Evolutionary conservation across 257 asterid genomes (phyloP).

Genomic region (Rhazya stricta): DNA sequence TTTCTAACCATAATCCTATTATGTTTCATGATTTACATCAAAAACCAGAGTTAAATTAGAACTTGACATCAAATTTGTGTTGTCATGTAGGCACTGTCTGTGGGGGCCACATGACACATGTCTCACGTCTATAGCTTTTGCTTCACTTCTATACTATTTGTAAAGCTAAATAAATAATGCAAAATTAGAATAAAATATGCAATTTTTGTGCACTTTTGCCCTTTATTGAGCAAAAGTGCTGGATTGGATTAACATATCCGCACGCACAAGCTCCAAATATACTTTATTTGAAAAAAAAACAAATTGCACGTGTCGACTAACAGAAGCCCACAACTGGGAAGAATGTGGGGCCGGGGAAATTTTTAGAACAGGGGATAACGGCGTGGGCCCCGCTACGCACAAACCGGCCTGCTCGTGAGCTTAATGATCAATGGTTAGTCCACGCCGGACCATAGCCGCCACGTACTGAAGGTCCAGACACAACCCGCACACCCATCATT

Average conservation of each 20-base stretch:
- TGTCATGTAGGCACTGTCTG: constrained; percentile 23
- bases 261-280: constrained; percentile 39
- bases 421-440: constrained; percentile 33
- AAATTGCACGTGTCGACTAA: constrained; percentile 26
- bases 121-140: constrained; percentile 26
- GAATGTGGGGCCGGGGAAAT: background rate
- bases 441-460: constrained; percentile 44
- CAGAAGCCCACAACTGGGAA: background rate
- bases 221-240: constrained; percentile 33
- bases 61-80: background rate
- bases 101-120: constrained; percentile 21
- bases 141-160: constrained; percentile 29
- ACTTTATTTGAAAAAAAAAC: background rate
- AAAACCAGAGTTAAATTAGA: background rate
- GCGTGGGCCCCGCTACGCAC: constrained; percentile 19
- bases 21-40: constrained; percentile 24
- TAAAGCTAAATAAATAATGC: background rate
- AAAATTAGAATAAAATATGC: background rate
- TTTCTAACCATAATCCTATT: constrained; percentile 9
- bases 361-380: background rate
- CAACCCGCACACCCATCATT: constrained; percentile 21
- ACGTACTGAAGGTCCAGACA: constrained; percentile 21
- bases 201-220: constrained; percentile 2
- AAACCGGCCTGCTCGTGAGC: constrained; percentile 29
- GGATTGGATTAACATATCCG: constrained; percentile 40